A percentile compares a stretch with the other conserved stretches of the same genome.
These are phyloP conservation scores for Chrysosporium keratinophilum DNA, from an alignment of 2,329 filamentous ascomycete genomes.

Conservation along the genomic window DNA sequence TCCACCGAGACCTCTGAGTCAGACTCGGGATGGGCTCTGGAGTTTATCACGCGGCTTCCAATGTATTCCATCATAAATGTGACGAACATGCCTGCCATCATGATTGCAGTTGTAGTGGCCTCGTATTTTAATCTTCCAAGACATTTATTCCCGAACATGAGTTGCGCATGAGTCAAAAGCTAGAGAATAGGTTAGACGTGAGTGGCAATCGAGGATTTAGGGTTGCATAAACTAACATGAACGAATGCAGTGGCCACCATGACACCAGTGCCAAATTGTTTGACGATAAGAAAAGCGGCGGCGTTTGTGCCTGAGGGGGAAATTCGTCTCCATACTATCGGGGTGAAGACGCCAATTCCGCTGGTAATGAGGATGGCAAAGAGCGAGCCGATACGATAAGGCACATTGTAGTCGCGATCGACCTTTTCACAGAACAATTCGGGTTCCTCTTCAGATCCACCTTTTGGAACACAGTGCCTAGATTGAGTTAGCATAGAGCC, in stretches of 20 bases:
- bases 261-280: conserved; percentile 57
- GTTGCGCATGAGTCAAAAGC: conserved; percentile 60
- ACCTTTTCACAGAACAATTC: conserved; percentile 38
- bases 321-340: conserved; percentile 53
- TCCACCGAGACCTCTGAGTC: conserved; percentile 22
- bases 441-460: conserved; percentile 31
- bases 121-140: conserved; percentile 58
- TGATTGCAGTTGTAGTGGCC: conserved; percentile 56
- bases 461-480: conserved; percentile 46
- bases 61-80: conserved; percentile 62
- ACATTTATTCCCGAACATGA: conserved; percentile 64
- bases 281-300: conserved; percentile 49
- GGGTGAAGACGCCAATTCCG: conserved; percentile 56
- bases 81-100: conserved; percentile 63
- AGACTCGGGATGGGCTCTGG: conserved; percentile 21
- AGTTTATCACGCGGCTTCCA: conserved; percentile 48
- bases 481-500: conserved; percentile 7
- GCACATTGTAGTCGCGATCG: conserved; percentile 54
- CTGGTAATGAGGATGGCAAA: conserved; percentile 63
- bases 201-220: not conserved
- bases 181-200: conserved; percentile 25
- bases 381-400: conserved; percentile 57
- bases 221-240: conserved; percentile 41
- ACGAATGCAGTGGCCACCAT: conserved; percentile 63
- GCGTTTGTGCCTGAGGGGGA: conserved; percentile 42